phyloP scores from a whole-genome alignment of 257 asterid species.

The Avicennia marina region DNA sequence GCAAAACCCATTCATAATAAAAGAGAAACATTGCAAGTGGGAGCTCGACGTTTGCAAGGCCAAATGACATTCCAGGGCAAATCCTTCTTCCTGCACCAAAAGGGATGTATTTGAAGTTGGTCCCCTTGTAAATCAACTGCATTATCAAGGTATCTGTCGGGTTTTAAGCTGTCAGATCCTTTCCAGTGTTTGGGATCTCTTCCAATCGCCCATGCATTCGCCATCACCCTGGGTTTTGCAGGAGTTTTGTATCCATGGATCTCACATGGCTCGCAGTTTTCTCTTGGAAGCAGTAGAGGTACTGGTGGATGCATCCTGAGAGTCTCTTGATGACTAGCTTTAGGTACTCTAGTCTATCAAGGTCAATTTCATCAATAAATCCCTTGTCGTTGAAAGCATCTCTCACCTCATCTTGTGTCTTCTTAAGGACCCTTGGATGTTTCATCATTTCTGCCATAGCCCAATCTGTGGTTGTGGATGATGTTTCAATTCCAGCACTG shows the following conservation, averaged over 20 bases:
- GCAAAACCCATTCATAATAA: conserved; percentile 2
- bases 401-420: conserved; percentile 13
- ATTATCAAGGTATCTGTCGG: conserved; percentile 1
- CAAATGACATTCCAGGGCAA: conserved; percentile 14
- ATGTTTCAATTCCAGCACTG: conserved; percentile 20
- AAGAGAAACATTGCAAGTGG: conserved; percentile 7
- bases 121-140: background rate
- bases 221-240: conserved; percentile 9
- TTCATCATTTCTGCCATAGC: conserved; percentile 3
- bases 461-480: conserved; percentile 16
- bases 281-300: conserved; percentile 10
- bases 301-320: conserved; percentile 18
- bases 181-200: conserved; percentile 9
- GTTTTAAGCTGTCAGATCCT: conserved; percentile 1
- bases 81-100: conserved; percentile 12
- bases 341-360: background rate
- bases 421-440: background rate
- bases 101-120: conserved; percentile 5
- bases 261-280: conserved; percentile 7
- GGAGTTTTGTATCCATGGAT: conserved; percentile 15
- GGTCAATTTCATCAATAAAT: background rate
- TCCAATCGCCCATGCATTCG: conserved; percentile 14
- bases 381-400: background rate
- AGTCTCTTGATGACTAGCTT: conserved; percentile 8
- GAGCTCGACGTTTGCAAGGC: conserved; percentile 9